phyloP scores from a whole-genome alignment of 192 early-diverging fungal genomes.

The Linnemannia zychae region DNA sequence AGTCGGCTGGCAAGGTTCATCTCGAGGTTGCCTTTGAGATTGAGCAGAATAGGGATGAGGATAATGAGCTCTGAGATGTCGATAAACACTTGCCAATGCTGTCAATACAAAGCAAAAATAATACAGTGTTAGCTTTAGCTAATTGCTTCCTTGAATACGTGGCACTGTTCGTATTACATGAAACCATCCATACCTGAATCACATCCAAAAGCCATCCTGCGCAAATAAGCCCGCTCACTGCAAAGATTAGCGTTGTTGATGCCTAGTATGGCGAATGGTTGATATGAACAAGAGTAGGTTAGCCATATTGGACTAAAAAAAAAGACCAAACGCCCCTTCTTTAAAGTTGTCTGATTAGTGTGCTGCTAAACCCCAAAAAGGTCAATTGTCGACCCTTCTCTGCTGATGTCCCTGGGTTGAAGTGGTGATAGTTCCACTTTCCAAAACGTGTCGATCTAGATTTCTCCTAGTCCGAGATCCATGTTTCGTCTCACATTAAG shows the following conservation, averaged over 20 bases:
- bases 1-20: conserved; percentile 92
- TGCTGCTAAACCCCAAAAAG: neutral
- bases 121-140: neutral
- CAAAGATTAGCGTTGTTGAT: conserved; percentile 71
- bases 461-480: neutral
- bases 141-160: neutral
- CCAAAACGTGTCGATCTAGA: neutral
- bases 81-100: conserved; percentile 79
- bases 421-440: neutral
- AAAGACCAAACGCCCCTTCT: neutral
- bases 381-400: neutral
- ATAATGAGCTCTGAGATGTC: conserved; percentile 83
- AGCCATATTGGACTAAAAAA: neutral
- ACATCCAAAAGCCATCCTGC: conserved; percentile 80
- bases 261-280: conserved; percentile 17
- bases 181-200: conserved; percentile 63
- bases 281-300: neutral
- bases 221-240: conserved; percentile 76
- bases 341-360: neutral
- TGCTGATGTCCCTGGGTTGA: neutral
- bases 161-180: neutral
- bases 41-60: conserved; percentile 86
- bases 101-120: conserved; percentile 19
- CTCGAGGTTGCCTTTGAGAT: conserved; percentile 93
- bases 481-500: neutral